Base-by-base conservation (phyloP, 1,139 yeast species). In the Blastobotrys ciferrii region DNA sequence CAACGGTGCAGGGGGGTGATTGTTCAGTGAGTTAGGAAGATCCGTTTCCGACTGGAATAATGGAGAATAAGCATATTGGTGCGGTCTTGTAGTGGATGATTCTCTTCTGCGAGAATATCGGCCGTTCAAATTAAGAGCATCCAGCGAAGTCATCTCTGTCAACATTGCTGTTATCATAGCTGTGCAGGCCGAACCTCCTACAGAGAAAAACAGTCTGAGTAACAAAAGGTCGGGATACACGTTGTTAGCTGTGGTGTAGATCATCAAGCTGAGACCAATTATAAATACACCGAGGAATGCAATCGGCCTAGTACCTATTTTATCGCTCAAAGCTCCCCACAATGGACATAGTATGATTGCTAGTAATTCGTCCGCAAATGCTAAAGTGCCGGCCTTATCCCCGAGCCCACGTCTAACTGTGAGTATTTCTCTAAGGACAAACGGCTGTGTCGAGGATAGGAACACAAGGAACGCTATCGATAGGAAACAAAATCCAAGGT, bases 391-490 rank as follows among this genome's bases (percentile, higher is more conserved):
- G 14, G 82, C 76, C 45, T 76, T 72, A 40, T 71, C 69, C 1
- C 89, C 89, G 33, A 81, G 70, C 41, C 71, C 69, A 3, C 67
- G 61, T 4, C 71, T 64, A 32, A 77, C 65, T 0, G 77, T 77
- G 14, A 82, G 65, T 1, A 81, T 77, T 57, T 81, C 82, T 3
- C 79, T 72, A 35, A 84, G 69, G 61, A 77, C 81, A 60, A 82
- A 83, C 2, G 89, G 81, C 66, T 83, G 89, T 1, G 87, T 78
- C 4, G 87, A 75, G 31, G 82, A 73, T 45, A 83, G 64, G 59
- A 83, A 84, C n/a, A 84, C 88, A 41, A 81, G 79, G 46, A 81
- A 70, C 2, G 87, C 72, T 30, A 84, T 77, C 42, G 81, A 72
- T 31, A 75, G 73, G 58, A 81, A 79, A 47, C 78, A 72, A 42